Conservation (phyloP, 164 flowering plant genomes). For the Buxus sempervirens region DNA sequence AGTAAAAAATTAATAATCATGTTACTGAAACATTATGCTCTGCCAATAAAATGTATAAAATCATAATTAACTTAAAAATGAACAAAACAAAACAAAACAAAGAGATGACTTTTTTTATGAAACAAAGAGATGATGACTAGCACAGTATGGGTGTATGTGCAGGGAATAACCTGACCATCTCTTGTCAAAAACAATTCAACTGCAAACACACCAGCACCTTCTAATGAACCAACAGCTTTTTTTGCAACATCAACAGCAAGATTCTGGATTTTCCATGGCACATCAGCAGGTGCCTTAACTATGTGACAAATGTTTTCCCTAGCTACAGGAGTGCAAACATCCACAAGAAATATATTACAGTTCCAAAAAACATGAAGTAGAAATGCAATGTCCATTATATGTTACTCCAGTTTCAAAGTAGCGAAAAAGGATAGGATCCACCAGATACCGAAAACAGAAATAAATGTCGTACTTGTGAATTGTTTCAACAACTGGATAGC, state of each 20-base stretch:
- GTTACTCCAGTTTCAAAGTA: neutral
- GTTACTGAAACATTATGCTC: neutral
- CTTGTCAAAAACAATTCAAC: slow-evolving; percentile 87
- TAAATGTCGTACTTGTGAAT: slow-evolving; percentile 65
- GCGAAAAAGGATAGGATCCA: neutral
- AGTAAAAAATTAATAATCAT: neutral
- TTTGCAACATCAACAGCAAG: slow-evolving; percentile 77
- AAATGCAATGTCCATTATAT: neutral
- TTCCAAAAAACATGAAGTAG: neutral
- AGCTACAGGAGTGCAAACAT: slow-evolving; percentile 13
- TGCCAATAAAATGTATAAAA: too few species aligned
- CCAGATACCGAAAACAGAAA: neutral
- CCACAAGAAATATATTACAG: neutral
- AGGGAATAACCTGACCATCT: slow-evolving; percentile 65
- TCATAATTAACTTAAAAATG: too few species aligned
- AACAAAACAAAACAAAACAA: too few species aligned
- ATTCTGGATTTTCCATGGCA: slow-evolving; percentile 63
- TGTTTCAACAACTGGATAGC: slow-evolving; percentile 97
- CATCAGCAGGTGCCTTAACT: slow-evolving; percentile 86
- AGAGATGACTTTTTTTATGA: too few species aligned
- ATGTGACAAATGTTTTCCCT: slow-evolving; percentile 94
- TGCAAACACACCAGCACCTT: slow-evolving; percentile 97
- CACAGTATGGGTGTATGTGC: neutral
- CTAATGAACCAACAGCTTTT: slow-evolving; percentile 75
- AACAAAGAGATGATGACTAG: neutral